Evolutionary conservation across 202 grass and related monocot genomes (phyloP).

Genomic region (Saccharum hybrid): DNA sequence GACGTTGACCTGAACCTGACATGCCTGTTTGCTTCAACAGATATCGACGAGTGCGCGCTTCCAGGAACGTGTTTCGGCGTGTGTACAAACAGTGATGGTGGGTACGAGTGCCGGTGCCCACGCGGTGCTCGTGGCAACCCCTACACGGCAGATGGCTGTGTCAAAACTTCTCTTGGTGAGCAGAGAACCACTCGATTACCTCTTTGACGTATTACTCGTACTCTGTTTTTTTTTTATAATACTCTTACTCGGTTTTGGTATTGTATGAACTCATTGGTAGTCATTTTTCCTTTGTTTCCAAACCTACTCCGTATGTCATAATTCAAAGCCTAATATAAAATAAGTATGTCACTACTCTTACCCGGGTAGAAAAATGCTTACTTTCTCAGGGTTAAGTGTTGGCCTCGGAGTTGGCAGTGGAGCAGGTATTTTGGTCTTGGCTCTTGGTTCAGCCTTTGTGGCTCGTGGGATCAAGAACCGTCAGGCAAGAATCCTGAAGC

Average conservation of each 20-base stretch:
- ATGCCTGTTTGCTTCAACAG: neutral
- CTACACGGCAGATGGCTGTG: neutral
- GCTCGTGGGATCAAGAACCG: neutral
- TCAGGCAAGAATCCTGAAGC: neutral
- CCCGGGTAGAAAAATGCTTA: no score
- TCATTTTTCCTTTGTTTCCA: neutral
- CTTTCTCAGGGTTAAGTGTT: neutral
- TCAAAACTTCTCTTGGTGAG: conserved; percentile 2
- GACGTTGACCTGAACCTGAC: neutral
- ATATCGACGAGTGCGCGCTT: neutral
- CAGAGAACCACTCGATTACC: neutral
- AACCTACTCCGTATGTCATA: neutral
- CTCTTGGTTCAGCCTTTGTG: neutral
- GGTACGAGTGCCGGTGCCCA: conserved; percentile 40
- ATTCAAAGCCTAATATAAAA: neutral
- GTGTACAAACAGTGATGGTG: conserved; percentile 33
- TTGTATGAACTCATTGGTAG: neutral
- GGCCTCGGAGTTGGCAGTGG: neutral
- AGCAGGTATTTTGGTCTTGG: neutral
- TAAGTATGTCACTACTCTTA: no score
- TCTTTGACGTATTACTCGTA: neutral
- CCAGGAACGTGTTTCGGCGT: conserved; percentile 9
- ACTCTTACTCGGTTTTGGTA: neutral
- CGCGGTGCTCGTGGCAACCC: conserved; percentile 42
- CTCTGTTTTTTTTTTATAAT: neutral